Percentiles rank a stretch among this genome's conserved stretches.
Conservation (phyloP, 1,139 yeast genomes). For the Hemisphaericaspora xylanilytica region DNA sequence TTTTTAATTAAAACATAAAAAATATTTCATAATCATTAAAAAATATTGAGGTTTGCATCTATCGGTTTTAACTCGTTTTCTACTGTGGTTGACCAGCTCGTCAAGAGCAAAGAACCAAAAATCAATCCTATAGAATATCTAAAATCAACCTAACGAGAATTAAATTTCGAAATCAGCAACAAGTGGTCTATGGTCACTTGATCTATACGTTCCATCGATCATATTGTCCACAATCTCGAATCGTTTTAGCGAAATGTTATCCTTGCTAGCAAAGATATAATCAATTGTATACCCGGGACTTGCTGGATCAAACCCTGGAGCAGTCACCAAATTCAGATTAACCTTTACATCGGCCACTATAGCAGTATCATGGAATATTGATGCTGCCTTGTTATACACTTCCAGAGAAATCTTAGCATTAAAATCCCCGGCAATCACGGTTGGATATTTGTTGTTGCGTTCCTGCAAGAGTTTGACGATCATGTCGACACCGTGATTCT, state of each 20-base stretch:
- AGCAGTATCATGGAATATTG: slow-evolving; percentile 23
- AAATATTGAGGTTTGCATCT: too few relatives aligned
- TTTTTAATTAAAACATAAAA: too few relatives aligned
- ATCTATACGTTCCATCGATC: slow-evolving; percentile 23
- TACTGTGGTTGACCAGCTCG: too few relatives aligned
- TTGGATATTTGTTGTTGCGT: slow-evolving; percentile 28
- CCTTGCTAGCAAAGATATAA: slow-evolving; percentile 24
- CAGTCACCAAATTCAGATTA: slow-evolving; percentile 31
- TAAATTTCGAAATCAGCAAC: slow-evolving; percentile 14
- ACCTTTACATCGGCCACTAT: slow-evolving; percentile 19
- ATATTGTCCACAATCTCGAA: slow-evolving; percentile 34
- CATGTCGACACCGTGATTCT: slow-evolving; percentile 28
- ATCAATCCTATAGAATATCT: too few relatives aligned
- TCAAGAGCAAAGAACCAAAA: too few relatives aligned
- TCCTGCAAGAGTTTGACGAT: slow-evolving; percentile 31
- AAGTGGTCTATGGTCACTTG: slow-evolving; percentile 48
- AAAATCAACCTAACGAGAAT: too few relatives aligned
- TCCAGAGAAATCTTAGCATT: slow-evolving; percentile 25
- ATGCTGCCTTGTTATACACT: slow-evolving; percentile 28
- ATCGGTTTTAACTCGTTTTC: too few relatives aligned
- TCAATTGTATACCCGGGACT: slow-evolving; percentile 23
- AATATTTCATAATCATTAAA: too few relatives aligned
- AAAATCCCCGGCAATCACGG: slow-evolving; percentile 30
- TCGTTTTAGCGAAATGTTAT: neutral
- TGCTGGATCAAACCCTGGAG: slow-evolving; percentile 33